These are phyloP conservation scores for Otatea glauca DNA, from an alignment of 176 grass and related monocot species.

Conservation along the genomic window DNA sequence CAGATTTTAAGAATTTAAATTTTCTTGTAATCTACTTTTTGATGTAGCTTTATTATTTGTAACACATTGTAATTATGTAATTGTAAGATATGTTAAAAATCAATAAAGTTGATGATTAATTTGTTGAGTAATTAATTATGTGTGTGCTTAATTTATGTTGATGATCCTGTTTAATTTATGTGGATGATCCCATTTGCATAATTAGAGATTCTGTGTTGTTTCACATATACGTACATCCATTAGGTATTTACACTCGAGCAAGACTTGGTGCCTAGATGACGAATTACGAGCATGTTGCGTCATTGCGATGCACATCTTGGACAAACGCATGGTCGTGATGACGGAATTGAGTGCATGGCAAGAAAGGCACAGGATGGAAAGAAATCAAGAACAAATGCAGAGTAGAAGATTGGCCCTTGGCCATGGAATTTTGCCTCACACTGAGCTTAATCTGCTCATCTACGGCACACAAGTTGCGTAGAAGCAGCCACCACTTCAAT, in stretches of 20 bases:
- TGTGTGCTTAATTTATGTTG: too few species aligned
- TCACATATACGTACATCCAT: background rate
- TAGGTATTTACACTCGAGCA: background rate
- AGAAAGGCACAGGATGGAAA: slow-evolving; percentile 12
- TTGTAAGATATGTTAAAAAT: too few species aligned
- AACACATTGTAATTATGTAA: too few species aligned
- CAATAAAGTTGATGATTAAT: too few species aligned
- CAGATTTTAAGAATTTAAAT: too few species aligned
- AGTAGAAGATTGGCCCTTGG: background rate
- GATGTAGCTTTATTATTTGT: too few species aligned
- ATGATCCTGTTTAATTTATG: too few species aligned
- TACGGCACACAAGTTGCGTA: slow-evolving; percentile 16
- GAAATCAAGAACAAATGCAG: background rate
- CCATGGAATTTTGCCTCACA: background rate
- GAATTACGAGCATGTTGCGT: background rate
- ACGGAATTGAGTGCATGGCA: slow-evolving; percentile 18
- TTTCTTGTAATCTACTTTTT: too few species aligned
- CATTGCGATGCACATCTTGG: background rate
- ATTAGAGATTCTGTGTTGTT: too few species aligned
- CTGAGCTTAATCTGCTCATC: background rate
- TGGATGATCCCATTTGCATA: too few species aligned
- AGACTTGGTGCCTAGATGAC: background rate
- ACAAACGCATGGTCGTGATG: background rate
- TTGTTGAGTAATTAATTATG: too few species aligned
- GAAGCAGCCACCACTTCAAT: slow-evolving; percentile 31